Conservation (phyloP, 2,329 filamentous ascomycete genomes). For the Exophiala sp. region DNA sequence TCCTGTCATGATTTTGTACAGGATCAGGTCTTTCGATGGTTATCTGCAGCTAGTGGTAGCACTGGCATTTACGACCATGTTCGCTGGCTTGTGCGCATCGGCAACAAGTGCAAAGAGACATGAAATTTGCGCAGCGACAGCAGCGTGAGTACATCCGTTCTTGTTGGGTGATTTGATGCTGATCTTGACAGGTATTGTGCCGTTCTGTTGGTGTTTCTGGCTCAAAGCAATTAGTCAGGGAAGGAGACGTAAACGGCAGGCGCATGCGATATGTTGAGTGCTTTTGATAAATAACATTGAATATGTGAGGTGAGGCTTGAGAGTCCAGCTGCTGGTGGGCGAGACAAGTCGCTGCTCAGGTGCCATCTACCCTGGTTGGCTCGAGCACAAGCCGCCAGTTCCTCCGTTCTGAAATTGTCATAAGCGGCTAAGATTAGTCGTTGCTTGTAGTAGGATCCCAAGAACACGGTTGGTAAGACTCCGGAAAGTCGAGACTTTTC, state of each 20-base stretch:
- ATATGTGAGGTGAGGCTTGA: background rate
- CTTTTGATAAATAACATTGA: too few relatives aligned
- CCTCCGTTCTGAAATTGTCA: background rate
- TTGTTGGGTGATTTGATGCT: background rate
- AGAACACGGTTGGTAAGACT: conserved; percentile 54
- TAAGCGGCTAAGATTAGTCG: conserved; percentile 10
- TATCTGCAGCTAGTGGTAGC: conserved; percentile 11
- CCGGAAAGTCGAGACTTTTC: conserved; percentile 50
- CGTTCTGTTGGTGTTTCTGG: conserved; percentile 13
- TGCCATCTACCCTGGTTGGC: too few relatives aligned
- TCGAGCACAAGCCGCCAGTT: too few relatives aligned
- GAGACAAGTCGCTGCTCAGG: too few relatives aligned
- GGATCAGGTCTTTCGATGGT: conserved; percentile 2
- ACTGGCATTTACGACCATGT: conserved; percentile 3
- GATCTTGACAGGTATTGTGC: conserved; percentile 13
- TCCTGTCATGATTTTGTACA: conserved; percentile 10
- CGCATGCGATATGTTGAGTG: too few relatives aligned
- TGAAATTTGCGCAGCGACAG: conserved; percentile 14
- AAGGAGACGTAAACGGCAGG: too few relatives aligned
- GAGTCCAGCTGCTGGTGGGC: background rate
- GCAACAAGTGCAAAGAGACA: conserved; percentile 15
- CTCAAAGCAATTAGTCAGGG: conserved; percentile 1
- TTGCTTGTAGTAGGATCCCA: conserved; percentile 52
- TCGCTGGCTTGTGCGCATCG: conserved; percentile 13
- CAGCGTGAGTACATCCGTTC: conserved; percentile 6